Percentiles rank a stretch among this genome's conserved stretches.
These are phyloP conservation scores for Hymenoscyphus fructigenus DNA, from an alignment of 2,329 filamentous ascomycete genomes.

Conservation along the genomic window DNA sequence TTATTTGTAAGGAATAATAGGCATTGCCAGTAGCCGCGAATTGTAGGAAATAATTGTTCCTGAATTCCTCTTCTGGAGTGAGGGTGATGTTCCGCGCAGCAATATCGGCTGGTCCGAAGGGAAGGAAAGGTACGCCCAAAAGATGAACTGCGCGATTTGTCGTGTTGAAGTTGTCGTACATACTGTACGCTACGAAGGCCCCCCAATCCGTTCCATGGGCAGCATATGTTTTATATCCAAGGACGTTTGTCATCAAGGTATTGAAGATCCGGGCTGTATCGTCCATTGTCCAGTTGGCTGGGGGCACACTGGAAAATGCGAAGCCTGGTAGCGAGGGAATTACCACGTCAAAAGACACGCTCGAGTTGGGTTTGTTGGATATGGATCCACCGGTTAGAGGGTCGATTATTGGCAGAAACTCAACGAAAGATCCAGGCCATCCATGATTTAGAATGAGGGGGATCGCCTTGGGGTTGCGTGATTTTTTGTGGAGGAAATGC, in stretches of 20 bases:
- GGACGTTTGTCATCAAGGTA: constrained; percentile 14
- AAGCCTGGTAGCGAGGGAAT: constrained; percentile 22
- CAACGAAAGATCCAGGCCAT: constrained; percentile 16
- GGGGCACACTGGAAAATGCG: constrained; percentile 16
- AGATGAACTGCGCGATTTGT: constrained; percentile 18
- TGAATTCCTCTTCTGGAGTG: neutral
- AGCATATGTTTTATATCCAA: constrained; percentile 19
- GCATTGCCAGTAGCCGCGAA: neutral
- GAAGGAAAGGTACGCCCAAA: constrained; percentile 1
- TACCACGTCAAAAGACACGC: constrained; percentile 18
- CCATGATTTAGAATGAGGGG: constrained; percentile 21
- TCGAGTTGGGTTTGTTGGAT: constrained; percentile 6
- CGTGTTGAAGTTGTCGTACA: constrained; percentile 13
- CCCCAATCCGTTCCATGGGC: constrained; percentile 21
- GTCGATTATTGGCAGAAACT: constrained; percentile 16
- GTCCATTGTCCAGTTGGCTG: constrained; percentile 11
- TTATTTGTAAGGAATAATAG: neutral
- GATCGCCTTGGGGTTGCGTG: constrained; percentile 12
- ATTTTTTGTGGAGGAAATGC: constrained; percentile 20
- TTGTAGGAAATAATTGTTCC: neutral
- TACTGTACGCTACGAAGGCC: constrained; percentile 14
- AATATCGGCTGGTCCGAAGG: neutral
- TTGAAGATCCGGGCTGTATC: constrained; percentile 16
- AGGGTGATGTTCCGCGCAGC: constrained; percentile 1
- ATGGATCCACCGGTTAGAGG: constrained; percentile 10